Evolutionary conservation across 495 filamentous ascomycete species (phyloP).

Genomic region (Penicillium longicatenatum): DNA sequence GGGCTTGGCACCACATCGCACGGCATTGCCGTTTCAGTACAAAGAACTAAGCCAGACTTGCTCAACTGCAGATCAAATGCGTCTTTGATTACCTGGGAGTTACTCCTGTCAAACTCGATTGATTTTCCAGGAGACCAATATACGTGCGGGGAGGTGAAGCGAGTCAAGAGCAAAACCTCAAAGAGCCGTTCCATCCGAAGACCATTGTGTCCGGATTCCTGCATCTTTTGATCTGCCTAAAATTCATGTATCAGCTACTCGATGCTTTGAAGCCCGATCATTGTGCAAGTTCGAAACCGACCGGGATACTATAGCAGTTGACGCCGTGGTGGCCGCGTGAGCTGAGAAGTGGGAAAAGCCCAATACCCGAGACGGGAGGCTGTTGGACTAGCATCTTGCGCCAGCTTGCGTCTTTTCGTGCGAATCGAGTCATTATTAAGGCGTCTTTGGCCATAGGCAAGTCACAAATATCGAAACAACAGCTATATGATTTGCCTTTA

Average conservation of each 20-base stretch:
- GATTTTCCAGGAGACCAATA: too few relatives aligned
- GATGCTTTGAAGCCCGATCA: background rate
- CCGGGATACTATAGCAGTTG: background rate
- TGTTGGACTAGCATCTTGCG: slow-evolving; percentile 25
- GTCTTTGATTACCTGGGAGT: too few relatives aligned
- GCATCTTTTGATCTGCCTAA: background rate
- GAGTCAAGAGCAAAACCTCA: background rate
- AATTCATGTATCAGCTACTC: background rate
- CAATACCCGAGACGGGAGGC: slow-evolving; percentile 19
- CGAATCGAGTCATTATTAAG: background rate
- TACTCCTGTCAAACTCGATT: too few relatives aligned
- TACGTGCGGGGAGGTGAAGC: too few relatives aligned
- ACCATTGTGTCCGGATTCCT: background rate
- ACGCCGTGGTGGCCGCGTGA: background rate
- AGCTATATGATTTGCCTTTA: background rate
- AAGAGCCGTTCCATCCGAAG: slow-evolving; percentile 1
- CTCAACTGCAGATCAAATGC: too few relatives aligned
- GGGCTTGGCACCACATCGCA: too few relatives aligned
- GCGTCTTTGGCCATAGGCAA: slow-evolving; percentile 1
- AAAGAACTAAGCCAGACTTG: too few relatives aligned
- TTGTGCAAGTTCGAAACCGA: background rate
- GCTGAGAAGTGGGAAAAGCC: background rate
- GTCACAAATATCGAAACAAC: background rate
- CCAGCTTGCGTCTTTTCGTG: slow-evolving; percentile 21
- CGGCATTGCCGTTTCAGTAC: too few relatives aligned